Evolutionary conservation across 495 filamentous ascomycete species (phyloP), one percentile per base, ranked within the genome.

Genomic region (Amniculicola lignicola): DNA sequence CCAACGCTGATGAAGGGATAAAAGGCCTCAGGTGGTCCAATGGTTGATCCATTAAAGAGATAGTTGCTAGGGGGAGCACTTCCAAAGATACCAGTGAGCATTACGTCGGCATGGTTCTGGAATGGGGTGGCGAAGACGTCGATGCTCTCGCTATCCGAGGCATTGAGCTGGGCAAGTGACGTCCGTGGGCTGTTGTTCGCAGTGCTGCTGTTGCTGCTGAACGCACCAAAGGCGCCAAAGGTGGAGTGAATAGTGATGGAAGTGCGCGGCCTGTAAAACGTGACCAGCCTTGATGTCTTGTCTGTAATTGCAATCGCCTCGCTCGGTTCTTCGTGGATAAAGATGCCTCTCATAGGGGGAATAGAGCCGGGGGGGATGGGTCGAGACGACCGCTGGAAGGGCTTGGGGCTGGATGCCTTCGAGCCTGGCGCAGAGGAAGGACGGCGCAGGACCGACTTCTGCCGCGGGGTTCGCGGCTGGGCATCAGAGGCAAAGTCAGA

Each of bases 1-100:
- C 73, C 71, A 47, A 87, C 81, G 16, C 77, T 75, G n/a, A 75
- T 74, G 36, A 83, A 80, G 2, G 85, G 82, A 63, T 85, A 87
- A 72, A 89, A 90, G 7, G 87, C 86, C 68, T 89, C 86, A 11
- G 80, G 79, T n/a, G 86, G 83, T 11, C 85, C 83, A 58, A 88
- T 76, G 6, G 82, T 78, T 64, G 86, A 81, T 51, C 82, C 84
- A 61, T 82, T 77, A 12, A 84, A 77, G 21, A 80, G 74, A 51
- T 74, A 75, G 33, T 74, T 76, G 25, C 74, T 73, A 2, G 40
- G 23, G 70, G 85, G 19, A 71, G 72, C 61, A 71, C 45, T 41
- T 4, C 63, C 59, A 29, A 66, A 61, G 15, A 77, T 67, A 60
- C 83, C 85, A 22, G 82, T 82, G 79, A 90, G 82, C 86, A 90